phyloP scores from a whole-genome alignment of 345 rosid species.

The Eucalyptus grandis region DNA sequence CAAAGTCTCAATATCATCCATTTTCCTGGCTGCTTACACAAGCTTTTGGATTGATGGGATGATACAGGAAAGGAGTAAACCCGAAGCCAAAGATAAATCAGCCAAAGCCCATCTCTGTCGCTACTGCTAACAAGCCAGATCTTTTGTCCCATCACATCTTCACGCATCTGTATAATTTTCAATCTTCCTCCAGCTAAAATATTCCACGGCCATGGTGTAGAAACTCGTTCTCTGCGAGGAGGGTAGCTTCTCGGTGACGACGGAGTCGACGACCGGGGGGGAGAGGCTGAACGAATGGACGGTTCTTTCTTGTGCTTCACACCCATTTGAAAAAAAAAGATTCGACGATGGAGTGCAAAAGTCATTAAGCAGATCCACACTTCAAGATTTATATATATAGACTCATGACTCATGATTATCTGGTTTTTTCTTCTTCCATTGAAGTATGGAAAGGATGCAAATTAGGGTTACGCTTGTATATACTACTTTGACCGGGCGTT shows the following conservation, averaged over 20 bases:
- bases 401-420: not conserved
- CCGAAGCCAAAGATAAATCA: not conserved
- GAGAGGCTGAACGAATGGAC: not conserved
- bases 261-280: not conserved
- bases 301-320: not conserved
- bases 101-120: not conserved
- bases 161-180: not conserved
- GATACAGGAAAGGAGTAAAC: not conserved
- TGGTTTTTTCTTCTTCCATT: not conserved
- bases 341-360: not conserved
- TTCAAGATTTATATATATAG: not conserved
- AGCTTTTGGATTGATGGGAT: not conserved
- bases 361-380: not conserved
- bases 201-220: not conserved
- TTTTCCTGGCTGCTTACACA: not conserved
- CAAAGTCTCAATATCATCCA: not conserved
- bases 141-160: not conserved
- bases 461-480: not conserved
- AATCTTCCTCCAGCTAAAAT: not conserved
- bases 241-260: not conserved
- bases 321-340: not conserved
- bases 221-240: not conserved
- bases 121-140: not conserved
- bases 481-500: not conserved
- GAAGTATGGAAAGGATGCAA: not conserved